Evolutionary conservation across 495 filamentous ascomycete species (phyloP), one percentile per base, ranked within the genome.

Genomic region (Aspergillus cristatus): DNA sequence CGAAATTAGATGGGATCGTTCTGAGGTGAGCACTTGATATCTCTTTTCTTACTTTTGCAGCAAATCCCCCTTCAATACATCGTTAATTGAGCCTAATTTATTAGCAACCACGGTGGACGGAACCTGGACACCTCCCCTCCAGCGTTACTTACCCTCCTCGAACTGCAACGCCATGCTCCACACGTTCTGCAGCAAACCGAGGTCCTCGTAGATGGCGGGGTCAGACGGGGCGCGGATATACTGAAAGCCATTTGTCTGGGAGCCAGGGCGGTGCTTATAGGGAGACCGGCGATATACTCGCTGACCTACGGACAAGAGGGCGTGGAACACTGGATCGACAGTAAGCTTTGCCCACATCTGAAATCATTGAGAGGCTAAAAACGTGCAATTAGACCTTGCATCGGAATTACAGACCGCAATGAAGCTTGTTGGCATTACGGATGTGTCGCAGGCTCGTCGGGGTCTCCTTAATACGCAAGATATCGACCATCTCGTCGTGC

Each of bases 371-470:
- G 74, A 40, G 80, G 84, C 42, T n/a, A n/a, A n/a, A n/a, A n/a
- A n/a, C n/a, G n/a, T n/a, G n/a, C n/a, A n/a, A n/a, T n/a, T n/a
- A n/a, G n/a, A n/a, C n/a, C n/a, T n/a, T n/a, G n/a, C n/a, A n/a
- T n/a, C n/a, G n/a, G 83, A 88, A 48, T 55, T 86, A 25, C 68
- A 76, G 41, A 80, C 77, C 2, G 74, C 80, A 6, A 84, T 86
- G 79, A 67, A 74, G 25, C 70, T 84, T 62, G 71, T 74, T 38
- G 83, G 81, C 2, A 69, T 88, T 11, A 84, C 75, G 10, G 63
- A 78, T 42, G 55, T 86, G 6, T 65, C 70, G 6, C 65, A 82
- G 59, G 68, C 75, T 6, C 71, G 76, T 50, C 78, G 78, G 2
- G 76, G 71, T 1, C 45, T 80, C 32, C 43, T 82, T 25, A 81